Percentiles rank a stretch among this genome's conserved stretches.
These are phyloP conservation scores for Apiospora hydei DNA, from an alignment of 2,329 filamentous ascomycete genomes.

Conservation along the genomic window DNA sequence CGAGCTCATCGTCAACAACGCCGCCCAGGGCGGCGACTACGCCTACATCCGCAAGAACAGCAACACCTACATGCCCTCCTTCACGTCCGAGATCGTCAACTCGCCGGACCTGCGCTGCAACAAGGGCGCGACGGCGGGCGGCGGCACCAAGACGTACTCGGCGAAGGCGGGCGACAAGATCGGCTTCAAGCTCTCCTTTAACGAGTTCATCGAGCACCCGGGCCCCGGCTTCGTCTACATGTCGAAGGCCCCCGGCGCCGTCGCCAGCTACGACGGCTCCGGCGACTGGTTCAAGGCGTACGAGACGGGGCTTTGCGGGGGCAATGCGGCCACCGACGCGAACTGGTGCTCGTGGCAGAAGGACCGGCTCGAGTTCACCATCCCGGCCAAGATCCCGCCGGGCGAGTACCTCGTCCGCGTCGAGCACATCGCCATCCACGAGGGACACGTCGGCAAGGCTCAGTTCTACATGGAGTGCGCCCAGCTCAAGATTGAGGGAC, in stretches of 20 bases:
- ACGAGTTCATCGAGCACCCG: slow-evolving; percentile 56
- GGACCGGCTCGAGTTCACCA: slow-evolving; percentile 32
- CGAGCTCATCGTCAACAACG: slow-evolving; percentile 44
- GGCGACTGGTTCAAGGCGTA: slow-evolving; percentile 33
- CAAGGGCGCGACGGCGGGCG: slow-evolving; percentile 45
- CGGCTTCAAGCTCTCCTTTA: slow-evolving; percentile 57
- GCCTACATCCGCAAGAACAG: slow-evolving; percentile 56
- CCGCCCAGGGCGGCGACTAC: slow-evolving; percentile 50
- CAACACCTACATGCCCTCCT: slow-evolving; percentile 48
- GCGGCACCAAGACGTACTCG: slow-evolving; percentile 49
- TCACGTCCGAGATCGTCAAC: slow-evolving; percentile 43
- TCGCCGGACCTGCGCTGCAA: slow-evolving; percentile 52
- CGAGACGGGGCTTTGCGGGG: slow-evolving; percentile 24
- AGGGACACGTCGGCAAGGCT: slow-evolving; percentile 33
- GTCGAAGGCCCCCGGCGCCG: slow-evolving; percentile 40
- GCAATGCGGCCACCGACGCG: slow-evolving; percentile 10
- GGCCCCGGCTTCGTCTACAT: slow-evolving; percentile 52
- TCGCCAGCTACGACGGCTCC: slow-evolving; percentile 28
- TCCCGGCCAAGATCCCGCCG: slow-evolving; percentile 34
- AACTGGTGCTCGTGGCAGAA: slow-evolving; percentile 25
- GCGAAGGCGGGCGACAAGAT: slow-evolving; percentile 58
- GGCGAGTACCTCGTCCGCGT: slow-evolving; percentile 39
- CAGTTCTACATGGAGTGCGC: slow-evolving; percentile 27
- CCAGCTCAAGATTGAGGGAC: slow-evolving; percentile 23
- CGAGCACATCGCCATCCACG: slow-evolving; percentile 39